phyloP scores from a whole-genome alignment of 164 flowering plant genomes.

The Stephania cephalantha region DNA sequence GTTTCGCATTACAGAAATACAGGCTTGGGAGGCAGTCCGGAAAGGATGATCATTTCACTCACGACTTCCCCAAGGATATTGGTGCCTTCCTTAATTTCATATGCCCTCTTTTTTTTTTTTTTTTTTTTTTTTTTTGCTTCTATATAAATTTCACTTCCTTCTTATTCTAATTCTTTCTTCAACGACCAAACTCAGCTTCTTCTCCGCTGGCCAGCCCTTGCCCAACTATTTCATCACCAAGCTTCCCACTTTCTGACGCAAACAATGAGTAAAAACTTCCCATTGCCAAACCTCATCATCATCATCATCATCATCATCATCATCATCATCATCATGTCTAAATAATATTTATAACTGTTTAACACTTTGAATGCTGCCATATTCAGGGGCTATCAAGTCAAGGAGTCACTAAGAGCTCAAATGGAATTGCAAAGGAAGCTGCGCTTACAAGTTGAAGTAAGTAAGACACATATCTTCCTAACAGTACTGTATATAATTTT shows the following conservation, averaged over 20 bases:
- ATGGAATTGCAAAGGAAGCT: constrained; percentile 77
- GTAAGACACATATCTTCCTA: neutral
- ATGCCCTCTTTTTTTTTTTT: neutral
- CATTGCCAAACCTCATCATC: neutral
- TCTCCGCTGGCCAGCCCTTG: constrained; percentile 48
- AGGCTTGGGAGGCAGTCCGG: constrained; percentile 69
- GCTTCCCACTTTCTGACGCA: constrained; percentile 42
- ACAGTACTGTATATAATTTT: neutral
- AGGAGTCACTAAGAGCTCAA: constrained; percentile 61
- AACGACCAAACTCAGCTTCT: constrained; percentile 36
- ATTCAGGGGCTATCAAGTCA: constrained; percentile 58
- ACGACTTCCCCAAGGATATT: constrained; percentile 50
- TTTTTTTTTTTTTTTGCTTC: no score
- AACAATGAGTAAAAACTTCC: constrained; percentile 40
- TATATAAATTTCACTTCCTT: neutral
- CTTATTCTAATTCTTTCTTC: neutral
- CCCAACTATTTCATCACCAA: constrained; percentile 30
- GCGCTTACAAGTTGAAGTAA: constrained; percentile 65
- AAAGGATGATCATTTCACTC: constrained; percentile 46
- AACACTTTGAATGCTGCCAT: constrained; percentile 10
- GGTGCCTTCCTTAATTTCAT: constrained; percentile 11
- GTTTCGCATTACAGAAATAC: constrained; percentile 46
- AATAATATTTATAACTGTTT: neutral
- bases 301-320: neutral
- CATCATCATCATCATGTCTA: neutral